These are phyloP conservation scores for Suillus sp. DNA, from an alignment of 768 basidiomycete species.

Conservation along the genomic window DNA sequence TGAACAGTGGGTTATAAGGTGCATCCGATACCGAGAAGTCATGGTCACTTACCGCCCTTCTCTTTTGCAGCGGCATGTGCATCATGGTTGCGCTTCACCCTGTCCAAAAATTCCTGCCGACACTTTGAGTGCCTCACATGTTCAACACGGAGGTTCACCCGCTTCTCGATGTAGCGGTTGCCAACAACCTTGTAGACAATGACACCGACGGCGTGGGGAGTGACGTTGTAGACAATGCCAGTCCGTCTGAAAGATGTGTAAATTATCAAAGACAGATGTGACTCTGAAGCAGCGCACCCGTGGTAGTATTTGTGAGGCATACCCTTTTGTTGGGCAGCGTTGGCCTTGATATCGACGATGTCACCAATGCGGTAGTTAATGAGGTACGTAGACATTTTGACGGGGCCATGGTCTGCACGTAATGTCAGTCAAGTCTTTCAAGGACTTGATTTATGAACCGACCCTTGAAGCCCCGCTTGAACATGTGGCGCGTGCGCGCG, in stretches of 20 bases:
- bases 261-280: neutral
- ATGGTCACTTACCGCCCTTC: conserved; percentile 66
- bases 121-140: conserved; percentile 97
- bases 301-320: conserved; percentile 99
- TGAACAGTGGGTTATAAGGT: conserved; percentile 29
- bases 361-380: conserved; percentile 94
- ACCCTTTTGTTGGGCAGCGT: conserved; percentile 98
- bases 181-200: conserved; percentile 99
- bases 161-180: conserved; percentile 98
- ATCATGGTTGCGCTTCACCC: conserved; percentile 90
- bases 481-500: conserved; percentile 99
- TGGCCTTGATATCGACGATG: conserved; percentile 99
- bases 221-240: conserved; percentile 98
- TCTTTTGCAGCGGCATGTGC: conserved; percentile 85
- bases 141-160: conserved; percentile 97
- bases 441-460: conserved; percentile 33
- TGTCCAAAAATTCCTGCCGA: conserved; percentile 94
- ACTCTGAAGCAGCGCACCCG: conserved; percentile 59
- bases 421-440: conserved; percentile 10
- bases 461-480: conserved; percentile 99
- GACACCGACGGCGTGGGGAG: conserved; percentile 91
- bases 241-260: conserved; percentile 67
- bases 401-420: conserved; percentile 77
- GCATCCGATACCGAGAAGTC: neutral
- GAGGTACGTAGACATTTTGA: conserved; percentile 92